Base-by-base conservation (phyloP, 257 asterid genomes). In the Rubia yunnanensis region DNA sequence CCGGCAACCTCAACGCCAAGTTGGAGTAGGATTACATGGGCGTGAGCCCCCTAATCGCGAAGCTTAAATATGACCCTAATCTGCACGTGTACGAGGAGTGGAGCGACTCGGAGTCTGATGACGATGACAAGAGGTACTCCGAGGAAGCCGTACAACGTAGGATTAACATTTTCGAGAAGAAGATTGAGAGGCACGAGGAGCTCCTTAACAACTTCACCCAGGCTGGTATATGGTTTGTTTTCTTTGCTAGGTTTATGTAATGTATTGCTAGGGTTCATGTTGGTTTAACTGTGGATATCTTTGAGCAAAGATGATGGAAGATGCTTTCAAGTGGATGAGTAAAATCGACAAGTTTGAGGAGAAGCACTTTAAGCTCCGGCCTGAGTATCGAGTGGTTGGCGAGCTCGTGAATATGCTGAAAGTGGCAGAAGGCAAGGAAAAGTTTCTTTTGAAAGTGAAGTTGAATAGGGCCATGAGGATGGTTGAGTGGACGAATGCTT, bases 341-440 rank as follows among this genome's bases (percentile, higher is more conserved):
- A 85, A 74, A 80, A 86, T 88, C 18, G 86, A 89, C 76, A 84
- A 82, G 79, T 88, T 92, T 63, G 97, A 89, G 81, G 83, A 86
- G 34, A 92, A 84, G 80, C 96, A 87, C 70, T 86, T 87, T 60
- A 69, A 23, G 41, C 76, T 86, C 67, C 83, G 90, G 78, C 80
- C 85, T 10, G 99, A 92, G 83, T 89, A 89, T 64, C 81, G 94
- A 63, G 97, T 92, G 73, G 89, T 89, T 46, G 94, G 96, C 53
- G 97, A 87, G 71, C 80, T 92, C 72, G 83, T 87, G 94, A 86
- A 87, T 73, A 81, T 88, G 80, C 73, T 92, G 78, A 86, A 80
- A 83, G 95, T 87, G 54, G 86, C 99, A 62, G 89, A 85, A 79
- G 99, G 94, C 49, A 88, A 89, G 78, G 99, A 92, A 5, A 89